Base-by-base conservation (phyloP, 192 early-diverging fungal genomes). In the Pilobolus umbonatus region DNA sequence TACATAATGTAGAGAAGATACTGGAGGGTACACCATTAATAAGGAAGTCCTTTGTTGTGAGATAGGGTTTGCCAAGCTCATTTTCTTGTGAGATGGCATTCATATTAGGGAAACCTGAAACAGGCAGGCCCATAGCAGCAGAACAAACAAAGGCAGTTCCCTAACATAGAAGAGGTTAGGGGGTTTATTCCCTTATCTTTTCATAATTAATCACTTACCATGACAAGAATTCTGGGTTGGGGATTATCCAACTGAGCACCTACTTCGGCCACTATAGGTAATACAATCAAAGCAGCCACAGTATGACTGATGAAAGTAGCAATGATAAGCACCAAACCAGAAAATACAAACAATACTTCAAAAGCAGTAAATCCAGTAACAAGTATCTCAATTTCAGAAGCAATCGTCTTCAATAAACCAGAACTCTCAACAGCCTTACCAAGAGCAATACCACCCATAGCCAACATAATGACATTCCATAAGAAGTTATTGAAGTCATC, bases 41-140 rank as follows among this genome's bases (percentile, higher is more conserved):
- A 55, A 95, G 65, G 65, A 98, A 98, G 68, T 98, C 95, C 26
- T 67, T 61, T 2, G 91, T 92, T 29, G 68, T 71, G 55, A 98
- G 62, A 68, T 91, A 98, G 31, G 87, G 88, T 29, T 81, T 77
- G 24, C 95, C 95, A 56, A 88, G 81, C 1, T 86, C 82, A 51
- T 95, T 91, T 69, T 95, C 93, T 69, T 91, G 81, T 63, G 88
- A 86, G 39, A 98, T 93, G 29, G 95, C 93, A 60, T 95, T 95
- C 93, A 98, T 95, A 58, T 98, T 98, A 1, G 95, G 95, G 76
- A 95, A 98, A 0, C 91, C 91, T 0, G 90, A 93, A 5, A 98
- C 91, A 2, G 95, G 93, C 9, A 97, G 73, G 0, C 88, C 91
- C 91, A 94, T 94, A 8, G 91, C 93, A 24, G 85, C 89, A 3